Percentiles rank a stretch among this genome's conserved stretches.
Conservation (phyloP, 2,329 filamentous ascomycete genomes). For the Tetracladium maxilliforme region DNA sequence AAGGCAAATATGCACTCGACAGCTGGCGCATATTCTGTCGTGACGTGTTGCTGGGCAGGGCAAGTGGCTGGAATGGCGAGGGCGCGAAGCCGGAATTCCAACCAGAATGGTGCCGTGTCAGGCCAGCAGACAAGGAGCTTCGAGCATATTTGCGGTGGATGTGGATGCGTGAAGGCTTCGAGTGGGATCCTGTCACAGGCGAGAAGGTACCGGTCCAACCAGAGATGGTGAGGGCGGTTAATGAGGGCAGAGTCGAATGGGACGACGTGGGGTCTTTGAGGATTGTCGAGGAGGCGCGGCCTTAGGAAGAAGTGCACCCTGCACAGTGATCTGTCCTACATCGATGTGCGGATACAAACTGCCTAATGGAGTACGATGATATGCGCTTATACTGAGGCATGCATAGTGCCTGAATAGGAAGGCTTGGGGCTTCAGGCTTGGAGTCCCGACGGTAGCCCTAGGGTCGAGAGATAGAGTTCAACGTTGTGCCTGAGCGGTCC, state of each 20-base stretch:
- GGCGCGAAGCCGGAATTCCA: conserved; percentile 39
- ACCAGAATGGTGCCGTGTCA: conserved; percentile 82
- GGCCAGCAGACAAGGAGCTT: conserved; percentile 78
- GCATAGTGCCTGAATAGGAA: no score
- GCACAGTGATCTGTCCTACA: no score
- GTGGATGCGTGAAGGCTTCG: conserved; percentile 78
- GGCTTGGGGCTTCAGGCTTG: no score
- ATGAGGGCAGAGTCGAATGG: conserved; percentile 34
- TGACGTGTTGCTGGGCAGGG: conserved; percentile 55
- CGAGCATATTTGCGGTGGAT: conserved; percentile 77
- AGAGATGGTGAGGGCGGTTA: conserved; percentile 39
- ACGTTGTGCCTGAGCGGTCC: no score
- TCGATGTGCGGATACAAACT: no score
- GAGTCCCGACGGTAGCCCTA: no score
- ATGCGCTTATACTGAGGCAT: no score
- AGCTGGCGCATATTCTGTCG: conserved; percentile 91
- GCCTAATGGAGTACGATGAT: no score
- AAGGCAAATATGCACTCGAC: conserved; percentile 72
- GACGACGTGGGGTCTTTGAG: conserved; percentile 6
- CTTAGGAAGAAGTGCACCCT: background rate
- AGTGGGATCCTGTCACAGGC: conserved; percentile 65
- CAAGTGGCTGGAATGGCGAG: conserved; percentile 50
- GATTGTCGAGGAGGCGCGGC: background rate
- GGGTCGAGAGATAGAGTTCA: no score
- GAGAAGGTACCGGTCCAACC: conserved; percentile 35